A percentile compares a stretch with the other conserved stretches of the same genome.
Conservation (phyloP, 2,329 filamentous ascomycete genomes). For the Arthrobotrys pseudoclavata region DNA sequence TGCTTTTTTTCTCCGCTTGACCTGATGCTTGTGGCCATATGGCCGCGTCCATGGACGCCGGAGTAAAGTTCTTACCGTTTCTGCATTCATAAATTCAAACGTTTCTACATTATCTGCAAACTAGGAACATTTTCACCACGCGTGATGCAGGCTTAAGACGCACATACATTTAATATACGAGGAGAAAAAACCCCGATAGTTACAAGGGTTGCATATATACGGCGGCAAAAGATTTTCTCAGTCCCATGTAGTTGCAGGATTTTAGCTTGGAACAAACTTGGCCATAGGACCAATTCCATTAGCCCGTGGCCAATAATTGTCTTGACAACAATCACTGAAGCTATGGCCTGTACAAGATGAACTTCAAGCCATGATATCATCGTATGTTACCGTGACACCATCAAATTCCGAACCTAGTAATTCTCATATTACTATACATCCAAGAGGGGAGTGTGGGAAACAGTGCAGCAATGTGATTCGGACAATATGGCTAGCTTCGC, state of each 20-base stretch:
- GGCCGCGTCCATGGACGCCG: conserved; percentile 5
- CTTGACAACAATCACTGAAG: background rate
- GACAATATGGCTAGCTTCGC: no score
- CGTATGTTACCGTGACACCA: conserved; percentile 5
- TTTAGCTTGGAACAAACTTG: background rate
- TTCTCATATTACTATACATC: background rate
- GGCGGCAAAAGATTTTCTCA: conserved; percentile 16
- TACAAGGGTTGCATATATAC: conserved; percentile 7
- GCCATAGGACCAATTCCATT: conserved; percentile 12
- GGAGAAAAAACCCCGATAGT: conserved; percentile 18
- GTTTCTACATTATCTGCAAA: conserved; percentile 11
- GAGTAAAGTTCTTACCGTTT: conserved; percentile 8
- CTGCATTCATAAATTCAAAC: conserved; percentile 2
- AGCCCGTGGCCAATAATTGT: conserved; percentile 15
- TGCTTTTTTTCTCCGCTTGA: background rate
- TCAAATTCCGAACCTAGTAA: background rate
- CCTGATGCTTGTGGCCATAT: background rate
- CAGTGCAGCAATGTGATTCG: no score
- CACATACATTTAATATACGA: conserved; percentile 26
- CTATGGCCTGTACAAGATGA: background rate
- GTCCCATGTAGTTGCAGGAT: conserved; percentile 5
- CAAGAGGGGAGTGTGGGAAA: no score
- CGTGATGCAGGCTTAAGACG: conserved; percentile 2
- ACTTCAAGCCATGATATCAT: conserved; percentile 9
- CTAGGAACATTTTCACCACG: conserved; percentile 28